These are phyloP conservation scores for Colletotrichum tofieldiae DNA, from an alignment of 2,329 filamentous ascomycete genomes.

Conservation along the genomic window DNA sequence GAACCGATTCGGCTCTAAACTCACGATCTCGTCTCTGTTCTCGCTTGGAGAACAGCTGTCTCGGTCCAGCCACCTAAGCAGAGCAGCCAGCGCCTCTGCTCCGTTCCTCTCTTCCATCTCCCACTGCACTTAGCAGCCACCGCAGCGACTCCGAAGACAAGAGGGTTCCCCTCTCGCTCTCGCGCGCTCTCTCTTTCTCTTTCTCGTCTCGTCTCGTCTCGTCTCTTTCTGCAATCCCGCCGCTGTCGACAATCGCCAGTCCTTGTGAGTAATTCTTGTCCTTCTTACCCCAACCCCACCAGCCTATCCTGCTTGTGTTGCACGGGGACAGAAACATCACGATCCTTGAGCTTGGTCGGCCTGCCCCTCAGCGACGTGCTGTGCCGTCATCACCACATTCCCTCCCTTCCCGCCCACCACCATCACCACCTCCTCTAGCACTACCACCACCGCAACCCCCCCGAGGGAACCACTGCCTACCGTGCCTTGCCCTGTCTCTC, in stretches of 20 bases:
- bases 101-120: slow-evolving; percentile 7
- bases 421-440: slow-evolving; percentile 14
- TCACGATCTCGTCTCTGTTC: slow-evolving; percentile 16
- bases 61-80: slow-evolving; percentile 19
- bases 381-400: slow-evolving; percentile 43
- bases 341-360: slow-evolving; percentile 37
- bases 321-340: slow-evolving; percentile 37
- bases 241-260: slow-evolving; percentile 30
- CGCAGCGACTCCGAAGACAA: slow-evolving; percentile 9
- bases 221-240: slow-evolving; percentile 23
- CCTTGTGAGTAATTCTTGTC: slow-evolving; percentile 37
- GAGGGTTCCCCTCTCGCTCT: neutral
- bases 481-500: slow-evolving; percentile 27
- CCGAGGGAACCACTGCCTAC: slow-evolving; percentile 22
- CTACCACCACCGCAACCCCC: slow-evolving; percentile 18
- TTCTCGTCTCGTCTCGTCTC: neutral
- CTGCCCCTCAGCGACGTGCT: slow-evolving; percentile 43
- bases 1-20: neutral
- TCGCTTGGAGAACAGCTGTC: slow-evolving; percentile 6
- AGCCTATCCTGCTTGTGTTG: slow-evolving; percentile 13
- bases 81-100: slow-evolving; percentile 20
- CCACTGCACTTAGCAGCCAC: slow-evolving; percentile 9
- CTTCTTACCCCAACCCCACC: slow-evolving; percentile 22
- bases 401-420: slow-evolving; percentile 35
- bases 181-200: neutral